A percentile compares a stretch with the other conserved stretches of the same genome.
These are phyloP conservation scores for Biscogniauxia mediterranea DNA, from an alignment of 2,329 filamentous ascomycete genomes.

Conservation along the genomic window DNA sequence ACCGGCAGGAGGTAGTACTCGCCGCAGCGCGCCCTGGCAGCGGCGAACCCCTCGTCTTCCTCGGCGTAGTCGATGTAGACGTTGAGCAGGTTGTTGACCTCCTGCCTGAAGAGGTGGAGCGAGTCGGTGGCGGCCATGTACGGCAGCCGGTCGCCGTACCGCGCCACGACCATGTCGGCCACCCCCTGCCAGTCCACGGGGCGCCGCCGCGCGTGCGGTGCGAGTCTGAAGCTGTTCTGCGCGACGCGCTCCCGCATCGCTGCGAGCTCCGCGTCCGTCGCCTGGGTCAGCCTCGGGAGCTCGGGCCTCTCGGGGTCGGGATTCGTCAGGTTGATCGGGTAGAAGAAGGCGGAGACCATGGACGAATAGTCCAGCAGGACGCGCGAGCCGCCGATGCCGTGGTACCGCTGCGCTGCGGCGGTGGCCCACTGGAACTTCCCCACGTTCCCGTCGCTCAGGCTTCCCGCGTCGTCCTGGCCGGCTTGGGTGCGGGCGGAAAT, in stretches of 20 bases:
- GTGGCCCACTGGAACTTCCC: constrained; percentile 39
- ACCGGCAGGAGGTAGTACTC: constrained; percentile 42
- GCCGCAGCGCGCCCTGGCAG: constrained; percentile 46
- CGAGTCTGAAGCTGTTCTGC: constrained; percentile 33
- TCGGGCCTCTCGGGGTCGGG: constrained; percentile 33
- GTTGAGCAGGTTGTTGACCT: constrained; percentile 40
- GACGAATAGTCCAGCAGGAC: constrained; percentile 47
- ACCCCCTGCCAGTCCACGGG: constrained; percentile 64
- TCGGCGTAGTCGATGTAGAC: constrained; percentile 43
- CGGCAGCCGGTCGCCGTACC: constrained; percentile 57
- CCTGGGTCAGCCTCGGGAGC: constrained; percentile 33
- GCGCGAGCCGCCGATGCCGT: constrained; percentile 43
- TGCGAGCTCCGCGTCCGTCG: constrained; percentile 31
- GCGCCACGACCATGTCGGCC: constrained; percentile 62
- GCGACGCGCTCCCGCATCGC: constrained; percentile 44
- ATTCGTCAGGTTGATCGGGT: constrained; percentile 49
- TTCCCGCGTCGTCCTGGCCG: constrained; percentile 19
- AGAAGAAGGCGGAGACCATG: constrained; percentile 52
- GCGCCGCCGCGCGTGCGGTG: constrained; percentile 28
- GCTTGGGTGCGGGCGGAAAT: constrained; percentile 34
- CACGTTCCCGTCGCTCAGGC: constrained; percentile 8
- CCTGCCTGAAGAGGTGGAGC: constrained; percentile 31
- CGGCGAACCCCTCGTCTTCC: constrained; percentile 26
- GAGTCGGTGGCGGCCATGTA: constrained; percentile 36
- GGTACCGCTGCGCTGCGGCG: constrained; percentile 44